Evolutionary conservation across 2,329 filamentous ascomycete species (phyloP).

Genomic region (Coleophoma eucalyptorum): DNA sequence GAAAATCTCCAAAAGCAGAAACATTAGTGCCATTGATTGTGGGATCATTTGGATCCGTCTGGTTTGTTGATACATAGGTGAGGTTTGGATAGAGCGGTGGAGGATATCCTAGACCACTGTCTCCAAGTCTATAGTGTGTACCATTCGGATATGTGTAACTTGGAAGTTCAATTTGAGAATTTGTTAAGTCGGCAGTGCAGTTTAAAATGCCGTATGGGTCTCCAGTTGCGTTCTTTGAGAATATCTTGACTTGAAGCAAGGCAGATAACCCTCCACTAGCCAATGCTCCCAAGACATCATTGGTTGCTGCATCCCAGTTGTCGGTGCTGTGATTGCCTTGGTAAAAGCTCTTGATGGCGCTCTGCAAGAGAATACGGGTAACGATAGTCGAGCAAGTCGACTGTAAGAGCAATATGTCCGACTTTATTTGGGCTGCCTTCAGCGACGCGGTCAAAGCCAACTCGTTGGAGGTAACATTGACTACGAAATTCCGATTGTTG

Average conservation of each 20-base stretch:
- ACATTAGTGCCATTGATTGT: conserved; percentile 15
- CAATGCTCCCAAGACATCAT: conserved; percentile 72
- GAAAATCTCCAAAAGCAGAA: conserved; percentile 24
- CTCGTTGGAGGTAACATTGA: conserved; percentile 52
- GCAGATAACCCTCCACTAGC: conserved; percentile 44
- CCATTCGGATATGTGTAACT: conserved; percentile 54
- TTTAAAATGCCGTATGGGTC: conserved; percentile 55
- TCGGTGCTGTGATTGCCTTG: conserved; percentile 46
- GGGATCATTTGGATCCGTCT: conserved; percentile 19
- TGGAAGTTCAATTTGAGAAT: conserved; percentile 56
- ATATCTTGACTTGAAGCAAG: conserved; percentile 71
- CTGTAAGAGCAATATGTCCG: conserved; percentile 75
- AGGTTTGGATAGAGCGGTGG: conserved; percentile 74
- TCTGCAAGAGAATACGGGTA: conserved; percentile 59
- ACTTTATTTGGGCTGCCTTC: conserved; percentile 77
- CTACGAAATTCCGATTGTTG: conserved; percentile 58
- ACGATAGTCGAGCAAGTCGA: conserved; percentile 69
- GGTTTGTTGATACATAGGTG: conserved; percentile 44
- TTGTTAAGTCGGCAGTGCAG: conserved; percentile 48
- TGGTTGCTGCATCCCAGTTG: conserved; percentile 57
- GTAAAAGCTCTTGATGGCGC: conserved; percentile 48
- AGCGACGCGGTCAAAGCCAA: conserved; percentile 79
- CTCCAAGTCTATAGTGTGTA: conserved; percentile 47
- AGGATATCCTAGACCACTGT: conserved; percentile 65
- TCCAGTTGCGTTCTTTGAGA: conserved; percentile 62